These are phyloP conservation scores for Globisporangium okanoganense DNA, from an alignment of 352 stramenopile genomes.

Conservation along the genomic window DNA sequence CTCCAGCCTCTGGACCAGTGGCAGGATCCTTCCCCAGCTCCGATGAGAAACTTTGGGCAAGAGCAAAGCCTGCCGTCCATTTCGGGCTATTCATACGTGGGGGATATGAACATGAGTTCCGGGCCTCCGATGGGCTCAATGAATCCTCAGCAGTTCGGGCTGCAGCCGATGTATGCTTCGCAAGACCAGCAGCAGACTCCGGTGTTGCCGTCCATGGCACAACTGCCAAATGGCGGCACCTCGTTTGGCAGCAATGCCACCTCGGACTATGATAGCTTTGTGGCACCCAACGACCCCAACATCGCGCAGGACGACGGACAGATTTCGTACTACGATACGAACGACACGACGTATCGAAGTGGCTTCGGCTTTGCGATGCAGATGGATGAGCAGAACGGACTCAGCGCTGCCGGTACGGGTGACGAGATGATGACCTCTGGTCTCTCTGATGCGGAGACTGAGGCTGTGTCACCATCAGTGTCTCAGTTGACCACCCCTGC, in stretches of 20 bases:
- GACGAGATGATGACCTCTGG: slow-evolving; percentile 7
- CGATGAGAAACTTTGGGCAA: slow-evolving; percentile 11
- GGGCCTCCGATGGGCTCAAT: slow-evolving; percentile 10
- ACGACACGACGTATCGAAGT: slow-evolving; percentile 59
- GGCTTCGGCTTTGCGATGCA: slow-evolving; percentile 45
- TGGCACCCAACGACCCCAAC: slow-evolving; percentile 56
- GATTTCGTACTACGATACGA: slow-evolving; percentile 67
- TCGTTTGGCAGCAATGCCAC: slow-evolving; percentile 4
- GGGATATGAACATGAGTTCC: background rate
- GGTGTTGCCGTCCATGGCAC: slow-evolving; percentile 15
- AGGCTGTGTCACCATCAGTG: slow-evolving; percentile 47
- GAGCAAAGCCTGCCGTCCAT: slow-evolving; percentile 9
- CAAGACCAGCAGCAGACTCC: slow-evolving; percentile 13
- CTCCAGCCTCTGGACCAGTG: slow-evolving; percentile 14
- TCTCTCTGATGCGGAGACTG: slow-evolving; percentile 57
- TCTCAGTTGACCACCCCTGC: slow-evolving; percentile 67
- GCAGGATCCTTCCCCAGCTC: slow-evolving; percentile 18
- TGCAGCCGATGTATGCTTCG: slow-evolving; percentile 4
- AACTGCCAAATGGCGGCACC: slow-evolving; percentile 4
- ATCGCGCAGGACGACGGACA: slow-evolving; percentile 32
- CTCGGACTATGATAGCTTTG: slow-evolving; percentile 29
- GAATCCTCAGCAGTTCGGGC: slow-evolving; percentile 6
- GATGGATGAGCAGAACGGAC: slow-evolving; percentile 7
- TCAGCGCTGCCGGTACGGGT: background rate
- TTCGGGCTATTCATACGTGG: slow-evolving; percentile 3